Evolutionary conservation across 2,329 filamentous ascomycete genomes (phyloP).

Genomic region (Parasarocladium wereldwijsianum): DNA sequence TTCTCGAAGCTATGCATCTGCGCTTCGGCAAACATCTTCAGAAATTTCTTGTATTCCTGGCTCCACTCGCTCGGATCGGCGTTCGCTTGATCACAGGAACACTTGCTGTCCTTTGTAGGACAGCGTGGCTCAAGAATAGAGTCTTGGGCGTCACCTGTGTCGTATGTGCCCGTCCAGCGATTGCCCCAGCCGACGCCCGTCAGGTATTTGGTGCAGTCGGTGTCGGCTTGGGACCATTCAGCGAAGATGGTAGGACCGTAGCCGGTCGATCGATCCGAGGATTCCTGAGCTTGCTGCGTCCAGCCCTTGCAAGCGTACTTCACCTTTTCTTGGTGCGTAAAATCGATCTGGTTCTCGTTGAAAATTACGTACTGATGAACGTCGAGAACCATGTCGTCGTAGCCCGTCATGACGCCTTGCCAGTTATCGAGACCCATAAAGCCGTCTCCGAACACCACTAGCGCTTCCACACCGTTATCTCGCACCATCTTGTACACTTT

Average conservation of each 20-base stretch:
- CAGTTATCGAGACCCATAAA: constrained; percentile 87
- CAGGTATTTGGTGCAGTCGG: constrained; percentile 75
- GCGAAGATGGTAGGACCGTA: constrained; percentile 85
- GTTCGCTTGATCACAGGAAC: constrained; percentile 65
- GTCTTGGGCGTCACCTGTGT: constrained; percentile 46
- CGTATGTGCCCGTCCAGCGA: constrained; percentile 80
- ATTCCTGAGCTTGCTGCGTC: constrained; percentile 62
- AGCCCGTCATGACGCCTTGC: constrained; percentile 64
- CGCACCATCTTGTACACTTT: constrained; percentile 60
- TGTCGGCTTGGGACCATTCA: constrained; percentile 96
- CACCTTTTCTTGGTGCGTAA: constrained; percentile 71
- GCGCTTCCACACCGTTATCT: constrained; percentile 56
- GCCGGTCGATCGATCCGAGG: constrained; percentile 58
- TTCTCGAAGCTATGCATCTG: constrained; percentile 93
- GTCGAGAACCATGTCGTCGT: constrained; percentile 71
- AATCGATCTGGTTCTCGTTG: constrained; percentile 73
- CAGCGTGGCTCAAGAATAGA: constrained; percentile 59
- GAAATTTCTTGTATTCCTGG: constrained; percentile 65
- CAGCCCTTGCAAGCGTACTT: constrained; percentile 78
- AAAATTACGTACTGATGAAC: constrained; percentile 99
- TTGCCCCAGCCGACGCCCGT: constrained; percentile 83
- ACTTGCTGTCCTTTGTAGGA: constrained; percentile 49
- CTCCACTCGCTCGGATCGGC: constrained; percentile 55
- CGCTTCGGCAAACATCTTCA: constrained; percentile 82
- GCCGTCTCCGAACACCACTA: constrained; percentile 81